Conservation (phyloP, 1,284 basidiomycete species). For the Erythrobasidium hasegawianum region DNA sequence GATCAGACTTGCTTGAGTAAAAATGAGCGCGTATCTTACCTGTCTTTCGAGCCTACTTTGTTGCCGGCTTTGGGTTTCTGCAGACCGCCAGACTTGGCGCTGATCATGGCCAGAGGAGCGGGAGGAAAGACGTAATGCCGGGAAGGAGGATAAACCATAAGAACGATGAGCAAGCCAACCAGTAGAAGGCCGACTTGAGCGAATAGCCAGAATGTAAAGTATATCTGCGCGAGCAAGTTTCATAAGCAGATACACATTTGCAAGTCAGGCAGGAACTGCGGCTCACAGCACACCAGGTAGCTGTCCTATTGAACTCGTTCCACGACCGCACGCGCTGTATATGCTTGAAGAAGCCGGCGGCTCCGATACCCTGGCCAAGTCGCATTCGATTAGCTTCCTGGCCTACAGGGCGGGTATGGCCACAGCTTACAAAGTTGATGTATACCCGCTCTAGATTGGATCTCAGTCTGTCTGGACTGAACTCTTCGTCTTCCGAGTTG, state of each 20-base stretch:
- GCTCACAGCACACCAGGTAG: constrained; percentile 47
- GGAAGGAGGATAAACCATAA: constrained; percentile 54
- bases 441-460: constrained; percentile 57
- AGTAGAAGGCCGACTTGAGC: constrained; percentile 32
- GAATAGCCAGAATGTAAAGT: constrained; percentile 28
- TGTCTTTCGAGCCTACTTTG: constrained; percentile 40
- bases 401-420: too few relatives aligned
- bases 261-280: too few relatives aligned
- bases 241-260: too few relatives aligned
- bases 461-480: constrained; percentile 55
- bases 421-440: constrained; percentile 49
- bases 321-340: constrained; percentile 55
- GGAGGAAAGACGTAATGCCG: constrained; percentile 55
- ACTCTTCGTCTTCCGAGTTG: constrained; percentile 53
- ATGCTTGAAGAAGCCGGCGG: constrained; percentile 54
- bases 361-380: constrained; percentile 52
- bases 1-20: too few relatives aligned
- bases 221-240: constrained; percentile 4
- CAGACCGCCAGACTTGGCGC: constrained; percentile 45
- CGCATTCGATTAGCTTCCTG: too few relatives aligned
- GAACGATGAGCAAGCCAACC: constrained; percentile 46
- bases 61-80: constrained; percentile 46
- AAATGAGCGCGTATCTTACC: constrained; percentile 19
- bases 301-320: constrained; percentile 55
- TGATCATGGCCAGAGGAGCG: constrained; percentile 52